Base-by-base conservation (phyloP, 2,329 filamentous ascomycete species). In the Fusarium burgessii region DNA sequence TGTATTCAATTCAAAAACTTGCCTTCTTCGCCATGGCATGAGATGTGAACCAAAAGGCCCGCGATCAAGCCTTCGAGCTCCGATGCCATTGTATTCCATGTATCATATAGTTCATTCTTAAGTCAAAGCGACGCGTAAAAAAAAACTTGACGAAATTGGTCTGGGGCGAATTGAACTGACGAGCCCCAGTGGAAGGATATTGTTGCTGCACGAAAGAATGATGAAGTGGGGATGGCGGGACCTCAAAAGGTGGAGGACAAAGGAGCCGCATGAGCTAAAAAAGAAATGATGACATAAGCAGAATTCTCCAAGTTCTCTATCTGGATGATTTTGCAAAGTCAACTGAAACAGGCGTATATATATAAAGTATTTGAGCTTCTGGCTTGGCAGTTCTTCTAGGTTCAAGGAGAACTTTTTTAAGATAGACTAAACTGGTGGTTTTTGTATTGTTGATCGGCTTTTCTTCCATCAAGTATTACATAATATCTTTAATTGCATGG, bases 1-100 rank as follows among this genome's bases (percentile, higher is more conserved):
- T 60, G 18, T 23, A 56, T 45, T 45, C 12, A 58, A 50, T 52
- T 20, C 40, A 63, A 56, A 51, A 58, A 77, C 80, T 75, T 64
- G 79, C 81, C 80, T 73, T 79, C 70, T 73, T 82, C 80, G 52
- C 81, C 81, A 27, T 78, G 77, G 63, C 80, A 82, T 47, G 81
- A 78, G 43, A 82, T 78, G 36, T 81, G 69, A 51, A 80, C 76
- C 65, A 82, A 70, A 47, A 82, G 73, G 59, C 76, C 75, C 49
- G 77, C 78, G 64, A 82, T 80, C 68, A 82, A 72, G 68, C 78
- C 79, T 74, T 82, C 81, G 29, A 82, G 79, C 70, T 82, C 80
- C 64, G 77, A 78, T 59, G 78, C 77, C 81, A 82, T 82, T 55
- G 47, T 70, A 59, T 70, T 45, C 46, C 29, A 47, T 17, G 55